Evolutionary conservation across 148 eudicot genomes (phyloP).

Genomic region (Pouteria glomerata): DNA sequence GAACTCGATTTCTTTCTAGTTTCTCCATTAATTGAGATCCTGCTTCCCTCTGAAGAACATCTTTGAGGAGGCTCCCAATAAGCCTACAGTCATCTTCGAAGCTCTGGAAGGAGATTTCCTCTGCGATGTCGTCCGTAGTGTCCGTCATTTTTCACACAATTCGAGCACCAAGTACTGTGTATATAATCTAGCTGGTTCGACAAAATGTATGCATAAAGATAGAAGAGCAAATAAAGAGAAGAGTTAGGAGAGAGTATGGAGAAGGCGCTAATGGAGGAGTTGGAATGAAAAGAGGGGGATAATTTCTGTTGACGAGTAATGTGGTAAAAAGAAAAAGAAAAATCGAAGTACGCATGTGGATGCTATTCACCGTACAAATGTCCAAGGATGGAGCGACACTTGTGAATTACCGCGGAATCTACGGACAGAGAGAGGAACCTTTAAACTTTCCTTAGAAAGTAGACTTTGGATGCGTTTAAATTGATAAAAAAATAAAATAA

Average conservation of each 20-base stretch:
- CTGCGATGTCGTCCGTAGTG: constrained; percentile 81
- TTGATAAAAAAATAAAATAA: too few species aligned
- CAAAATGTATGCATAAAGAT: background rate
- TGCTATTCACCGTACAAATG: background rate
- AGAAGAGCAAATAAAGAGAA: background rate
- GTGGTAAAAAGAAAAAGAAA: background rate
- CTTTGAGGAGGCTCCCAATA: constrained; percentile 70
- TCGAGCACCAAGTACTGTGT: background rate
- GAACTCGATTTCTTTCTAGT: constrained; percentile 48
- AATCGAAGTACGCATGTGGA: background rate
- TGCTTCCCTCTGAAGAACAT: constrained; percentile 65
- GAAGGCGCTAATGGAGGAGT: background rate
- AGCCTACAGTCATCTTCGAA: constrained; percentile 76
- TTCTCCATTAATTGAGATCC: constrained; percentile 55
- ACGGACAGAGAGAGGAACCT: too few species aligned
- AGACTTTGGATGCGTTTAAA: too few species aligned
- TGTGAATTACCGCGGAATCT: constrained; percentile 1
- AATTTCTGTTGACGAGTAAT: constrained; percentile 3
- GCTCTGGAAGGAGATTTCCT: constrained; percentile 81
- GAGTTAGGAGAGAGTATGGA: constrained; percentile 1
- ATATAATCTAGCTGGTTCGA: background rate
- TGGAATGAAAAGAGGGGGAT: background rate
- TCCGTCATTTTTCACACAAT: constrained; percentile 45
- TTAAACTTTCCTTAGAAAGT: too few species aligned
- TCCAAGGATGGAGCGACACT: constrained; percentile 5